Percentiles rank a stretch among this genome's conserved stretches.
These are phyloP conservation scores for Ophiostoma sp. DNA, from an alignment of 2,329 filamentous ascomycete genomes.

Conservation along the genomic window DNA sequence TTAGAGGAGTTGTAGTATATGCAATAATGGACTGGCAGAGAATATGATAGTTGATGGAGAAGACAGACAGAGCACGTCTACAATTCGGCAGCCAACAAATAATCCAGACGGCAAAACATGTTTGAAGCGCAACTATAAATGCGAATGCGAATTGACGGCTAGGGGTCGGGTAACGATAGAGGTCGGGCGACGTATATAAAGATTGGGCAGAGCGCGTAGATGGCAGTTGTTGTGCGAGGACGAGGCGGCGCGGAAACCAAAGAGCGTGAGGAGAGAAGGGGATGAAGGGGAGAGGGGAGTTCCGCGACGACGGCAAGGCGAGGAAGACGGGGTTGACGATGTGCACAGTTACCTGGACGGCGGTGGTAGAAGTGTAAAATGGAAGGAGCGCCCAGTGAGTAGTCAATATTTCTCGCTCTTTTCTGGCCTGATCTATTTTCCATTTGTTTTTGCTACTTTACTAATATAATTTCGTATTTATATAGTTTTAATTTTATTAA, in stretches of 20 bases:
- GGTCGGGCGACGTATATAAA: background rate
- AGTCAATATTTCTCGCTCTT: conserved; percentile 11
- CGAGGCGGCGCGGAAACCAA: background rate
- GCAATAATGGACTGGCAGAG: background rate
- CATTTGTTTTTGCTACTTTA: conserved; percentile 17
- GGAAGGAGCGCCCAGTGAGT: conserved; percentile 6
- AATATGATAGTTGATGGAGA: background rate
- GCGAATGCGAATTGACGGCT: background rate
- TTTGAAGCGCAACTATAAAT: conserved; percentile 1
- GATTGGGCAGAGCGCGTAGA: background rate
- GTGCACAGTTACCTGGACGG: conserved; percentile 7
- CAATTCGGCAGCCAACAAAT: background rate
- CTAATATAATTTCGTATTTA: conserved; percentile 11
- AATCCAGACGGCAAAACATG: conserved; percentile 24
- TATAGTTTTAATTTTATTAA: conserved; percentile 3
- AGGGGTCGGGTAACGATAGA: background rate
- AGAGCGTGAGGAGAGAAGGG: background rate
- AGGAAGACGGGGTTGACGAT: conserved; percentile 15
- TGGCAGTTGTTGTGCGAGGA: background rate
- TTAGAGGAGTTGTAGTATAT: background rate
- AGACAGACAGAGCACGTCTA: conserved; percentile 8
- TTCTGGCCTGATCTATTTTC: background rate
- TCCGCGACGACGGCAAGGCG: conserved; percentile 9
- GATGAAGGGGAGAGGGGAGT: conserved; percentile 7
- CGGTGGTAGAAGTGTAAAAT: conserved; percentile 15